Conservation (phyloP, 1,139 yeast genomes). For the Saccharomyces uvarum region DNA sequence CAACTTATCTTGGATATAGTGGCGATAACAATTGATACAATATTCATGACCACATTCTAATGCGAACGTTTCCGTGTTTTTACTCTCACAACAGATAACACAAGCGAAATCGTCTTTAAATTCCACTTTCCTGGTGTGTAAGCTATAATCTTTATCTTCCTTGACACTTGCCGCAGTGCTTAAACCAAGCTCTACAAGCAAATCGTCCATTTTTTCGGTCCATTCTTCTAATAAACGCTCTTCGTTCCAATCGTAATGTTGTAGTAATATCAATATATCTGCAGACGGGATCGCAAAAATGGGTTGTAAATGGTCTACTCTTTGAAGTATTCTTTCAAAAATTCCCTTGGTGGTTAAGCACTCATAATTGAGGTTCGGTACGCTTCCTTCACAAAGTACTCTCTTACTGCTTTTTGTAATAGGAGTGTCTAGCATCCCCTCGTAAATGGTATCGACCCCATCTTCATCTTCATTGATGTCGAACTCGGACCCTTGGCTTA, state of each 20-base stretch:
- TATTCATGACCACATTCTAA: slow-evolving; percentile 63
- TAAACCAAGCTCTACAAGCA: slow-evolving; percentile 46
- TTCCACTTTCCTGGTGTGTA: slow-evolving; percentile 17
- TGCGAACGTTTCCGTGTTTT: slow-evolving; percentile 38
- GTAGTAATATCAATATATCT: slow-evolving; percentile 44
- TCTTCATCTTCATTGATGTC: slow-evolving; percentile 18
- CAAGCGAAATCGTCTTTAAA: slow-evolving; percentile 41
- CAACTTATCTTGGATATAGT: slow-evolving; percentile 48
- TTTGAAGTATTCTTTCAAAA: slow-evolving; percentile 23
- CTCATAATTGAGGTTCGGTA: slow-evolving; percentile 24
- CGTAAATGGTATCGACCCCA: slow-evolving; percentile 7
- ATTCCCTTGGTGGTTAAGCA: slow-evolving; percentile 29
- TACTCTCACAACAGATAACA: slow-evolving; percentile 61
- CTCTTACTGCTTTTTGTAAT: slow-evolving; percentile 7
- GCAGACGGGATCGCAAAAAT: slow-evolving; percentile 24
- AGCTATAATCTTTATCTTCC: slow-evolving; percentile 7
- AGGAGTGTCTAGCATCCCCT: slow-evolving; percentile 12
- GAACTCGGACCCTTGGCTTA: slow-evolving; percentile 20
- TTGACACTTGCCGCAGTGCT: slow-evolving; percentile 16
- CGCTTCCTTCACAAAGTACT: slow-evolving; percentile 17
- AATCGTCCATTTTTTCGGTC: slow-evolving; percentile 45
- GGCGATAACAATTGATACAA: slow-evolving; percentile 60
- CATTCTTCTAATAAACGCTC: slow-evolving; percentile 63
- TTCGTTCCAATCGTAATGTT: slow-evolving; percentile 63
- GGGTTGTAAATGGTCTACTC: slow-evolving; percentile 26